These are phyloP conservation scores for Neurospora hispaniola DNA, from an alignment of 495 filamentous ascomycete genomes.

Conservation along the genomic window DNA sequence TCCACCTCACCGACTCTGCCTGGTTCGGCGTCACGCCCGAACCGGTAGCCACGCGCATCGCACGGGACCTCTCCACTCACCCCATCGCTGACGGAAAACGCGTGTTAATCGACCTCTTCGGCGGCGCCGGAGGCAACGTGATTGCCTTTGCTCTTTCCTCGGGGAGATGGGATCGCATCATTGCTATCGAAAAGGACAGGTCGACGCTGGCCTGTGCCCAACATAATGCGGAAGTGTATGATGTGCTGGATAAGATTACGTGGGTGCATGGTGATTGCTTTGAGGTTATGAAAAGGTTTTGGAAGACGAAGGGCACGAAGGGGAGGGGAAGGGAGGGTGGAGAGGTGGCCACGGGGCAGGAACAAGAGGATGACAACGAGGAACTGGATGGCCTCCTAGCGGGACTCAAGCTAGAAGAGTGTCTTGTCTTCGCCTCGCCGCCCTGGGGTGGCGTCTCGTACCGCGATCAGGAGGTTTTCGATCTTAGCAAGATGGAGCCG, in stretches of 20 bases:
- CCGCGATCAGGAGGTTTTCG: slow-evolving; percentile 63
- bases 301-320: background rate
- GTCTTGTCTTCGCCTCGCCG: slow-evolving; percentile 62
- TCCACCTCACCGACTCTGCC: slow-evolving; percentile 81
- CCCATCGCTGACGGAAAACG: slow-evolving; percentile 25
- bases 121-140: slow-evolving; percentile 85
- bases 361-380: slow-evolving; percentile 6
- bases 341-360: too few relatives aligned
- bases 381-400: slow-evolving; percentile 25
- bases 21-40: slow-evolving; percentile 98
- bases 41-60: slow-evolving; percentile 71
- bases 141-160: slow-evolving; percentile 78
- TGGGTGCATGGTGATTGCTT: slow-evolving; percentile 84
- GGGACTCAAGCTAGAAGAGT: slow-evolving; percentile 40
- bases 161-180: slow-evolving; percentile 62
- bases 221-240: slow-evolving; percentile 84
- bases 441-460: slow-evolving; percentile 94
- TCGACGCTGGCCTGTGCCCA: slow-evolving; percentile 74
- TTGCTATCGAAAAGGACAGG: slow-evolving; percentile 78
- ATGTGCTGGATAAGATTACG: slow-evolving; percentile 60
- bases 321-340: background rate
- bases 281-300: slow-evolving; percentile 25
- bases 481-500: slow-evolving; percentile 78
- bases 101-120: slow-evolving; percentile 77
- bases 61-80: slow-evolving; percentile 52